These are phyloP conservation scores for Gossypium australe DNA, from an alignment of 345 rosid genomes.

Conservation along the genomic window DNA sequence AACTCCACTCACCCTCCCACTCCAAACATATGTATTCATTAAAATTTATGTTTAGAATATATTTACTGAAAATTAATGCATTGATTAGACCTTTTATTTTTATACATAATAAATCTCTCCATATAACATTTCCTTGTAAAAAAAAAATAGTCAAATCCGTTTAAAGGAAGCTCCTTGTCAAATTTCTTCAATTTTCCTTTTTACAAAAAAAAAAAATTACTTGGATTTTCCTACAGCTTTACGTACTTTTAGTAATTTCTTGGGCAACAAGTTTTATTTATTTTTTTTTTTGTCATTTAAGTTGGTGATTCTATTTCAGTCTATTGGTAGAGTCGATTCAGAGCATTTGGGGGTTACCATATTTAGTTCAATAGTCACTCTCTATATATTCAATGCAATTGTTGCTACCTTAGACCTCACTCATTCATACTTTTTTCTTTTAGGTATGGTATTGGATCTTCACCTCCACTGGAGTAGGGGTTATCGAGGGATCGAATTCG, in stretches of 20 bases:
- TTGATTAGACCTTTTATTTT: background rate
- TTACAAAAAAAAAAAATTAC: background rate
- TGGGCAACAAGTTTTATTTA: background rate
- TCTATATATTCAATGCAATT: background rate
- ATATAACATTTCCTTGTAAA: background rate
- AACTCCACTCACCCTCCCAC: background rate
- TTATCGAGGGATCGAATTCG: too few species aligned
- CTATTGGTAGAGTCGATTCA: background rate
- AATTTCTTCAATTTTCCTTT: background rate
- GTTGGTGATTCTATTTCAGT: background rate
- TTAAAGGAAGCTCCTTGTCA: background rate
- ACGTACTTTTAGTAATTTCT: background rate
- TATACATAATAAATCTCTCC: background rate
- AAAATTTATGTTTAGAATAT: background rate
- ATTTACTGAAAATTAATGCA: background rate
- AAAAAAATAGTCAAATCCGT: background rate
- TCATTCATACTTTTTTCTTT: background rate
- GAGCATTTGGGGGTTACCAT: background rate
- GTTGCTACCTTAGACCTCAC: conserved; percentile 2
- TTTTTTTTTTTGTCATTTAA: background rate
- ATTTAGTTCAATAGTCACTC: background rate
- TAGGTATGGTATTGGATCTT: background rate
- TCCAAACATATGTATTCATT: background rate
- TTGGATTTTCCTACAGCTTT: background rate
- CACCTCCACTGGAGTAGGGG: background rate